phyloP scores from a whole-genome alignment of 768 basidiomycete genomes.

The Suillus ampliporus region DNA sequence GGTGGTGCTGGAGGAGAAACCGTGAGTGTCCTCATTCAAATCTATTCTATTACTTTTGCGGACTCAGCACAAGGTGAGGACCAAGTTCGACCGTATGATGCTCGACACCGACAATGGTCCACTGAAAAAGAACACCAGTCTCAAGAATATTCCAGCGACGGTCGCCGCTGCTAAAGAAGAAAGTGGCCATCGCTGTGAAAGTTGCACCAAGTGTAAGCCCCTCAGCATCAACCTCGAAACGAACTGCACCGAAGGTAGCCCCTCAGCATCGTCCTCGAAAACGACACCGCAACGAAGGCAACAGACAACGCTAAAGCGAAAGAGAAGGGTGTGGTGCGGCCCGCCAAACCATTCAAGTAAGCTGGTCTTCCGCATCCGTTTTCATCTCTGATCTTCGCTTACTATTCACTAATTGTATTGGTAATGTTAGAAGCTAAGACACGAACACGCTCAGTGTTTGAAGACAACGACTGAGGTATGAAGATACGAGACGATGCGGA shows the following conservation, averaged over 20 bases:
- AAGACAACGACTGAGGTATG: too few relatives aligned
- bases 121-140: constrained; percentile 15
- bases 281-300: not conserved
- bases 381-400: too few relatives aligned
- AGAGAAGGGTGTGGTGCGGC: not conserved
- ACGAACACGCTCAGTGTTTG: too few relatives aligned
- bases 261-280: not conserved
- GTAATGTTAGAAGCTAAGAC: too few relatives aligned
- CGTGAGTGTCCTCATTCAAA: not conserved
- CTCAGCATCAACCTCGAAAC: not conserved
- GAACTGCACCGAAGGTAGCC: constrained; percentile 6
- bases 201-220: constrained; percentile 5
- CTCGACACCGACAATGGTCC: constrained; percentile 32
- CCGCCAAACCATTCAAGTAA: constrained; percentile 33
- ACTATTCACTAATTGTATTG: too few relatives aligned
- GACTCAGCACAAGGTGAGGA: constrained; percentile 10
- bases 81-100: constrained; percentile 27
- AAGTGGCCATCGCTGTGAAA: constrained; percentile 32
- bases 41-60: not conserved
- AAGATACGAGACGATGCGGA: too few relatives aligned
- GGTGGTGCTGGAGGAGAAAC: constrained; percentile 20
- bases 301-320: constrained; percentile 23
- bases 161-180: constrained; percentile 48
- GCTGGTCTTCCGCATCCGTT: not conserved
- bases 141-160: constrained; percentile 44